Evolutionary conservation across 176 grass and related monocot species (phyloP), one percentile per base, ranked within the genome.

Genomic region (Carex parvula): DNA sequence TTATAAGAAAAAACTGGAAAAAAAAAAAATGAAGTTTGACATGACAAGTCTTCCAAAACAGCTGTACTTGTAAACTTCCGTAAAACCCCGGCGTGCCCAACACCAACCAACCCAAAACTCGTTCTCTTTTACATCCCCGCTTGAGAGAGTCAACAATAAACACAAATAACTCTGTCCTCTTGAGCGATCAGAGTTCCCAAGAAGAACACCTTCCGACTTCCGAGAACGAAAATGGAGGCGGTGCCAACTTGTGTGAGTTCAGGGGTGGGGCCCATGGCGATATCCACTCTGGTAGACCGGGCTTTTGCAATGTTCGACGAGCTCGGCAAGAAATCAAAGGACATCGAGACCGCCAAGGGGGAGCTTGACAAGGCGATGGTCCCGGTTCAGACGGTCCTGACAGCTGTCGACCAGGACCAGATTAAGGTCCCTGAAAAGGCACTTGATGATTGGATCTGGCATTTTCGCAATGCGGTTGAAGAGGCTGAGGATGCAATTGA

Each of bases 371-470:
- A 16, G 26, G 22, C 14, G 2, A 60, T 65, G 11, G 78, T 63
- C 15, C 79, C 30, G 46, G 64, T 88, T 57, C 50, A 61, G 67
- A 17, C 57, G 14, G 33, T 88, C 3, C 65, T 88, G 20, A 56
- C 39, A 0, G 60, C 70, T 5, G 30, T 88, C 10, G 73, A 88
- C 9, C 14, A 33, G 37, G 87, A 54, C 14, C 81, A 84, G 82
- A 84, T 69, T 5, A 80, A 66, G 21, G 12, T 70, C 46, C 87
- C 72, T 41, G 83, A 33, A 18, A 50, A 81, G 7, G 72, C 13
- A n/a, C 82, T 88, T 1, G 72, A 84, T 69, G 71, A 12, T 24
- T 88, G 87, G 86, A 24, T 76, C 55, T 87, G 86, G 80, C 86
- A 87, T 67, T 73, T 87, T 6, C 74, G 84, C 3, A 60, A 80